A percentile compares a stretch with the other conserved stretches of the same genome.
Conservation (phyloP, 1,284 basidiomycete genomes). For the Grifola frondosa region DNA sequence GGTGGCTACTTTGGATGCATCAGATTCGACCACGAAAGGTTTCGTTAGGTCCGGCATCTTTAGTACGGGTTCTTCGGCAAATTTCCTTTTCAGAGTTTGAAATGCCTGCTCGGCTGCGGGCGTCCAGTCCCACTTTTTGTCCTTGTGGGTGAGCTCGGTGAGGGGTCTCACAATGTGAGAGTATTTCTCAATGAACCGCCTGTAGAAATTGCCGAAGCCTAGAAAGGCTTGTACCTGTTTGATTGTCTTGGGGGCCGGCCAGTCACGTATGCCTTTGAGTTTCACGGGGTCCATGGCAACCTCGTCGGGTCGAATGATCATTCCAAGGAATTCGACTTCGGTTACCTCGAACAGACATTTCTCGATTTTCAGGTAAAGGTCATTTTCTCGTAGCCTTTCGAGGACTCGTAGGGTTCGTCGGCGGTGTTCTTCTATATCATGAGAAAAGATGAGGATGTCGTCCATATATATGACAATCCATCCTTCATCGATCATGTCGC, state of each 20-base stretch:
- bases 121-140: constrained; percentile 23
- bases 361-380: constrained; percentile 31
- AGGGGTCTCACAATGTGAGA: constrained; percentile 32
- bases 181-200: constrained; percentile 40
- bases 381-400: neutral
- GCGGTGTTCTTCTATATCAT: neutral
- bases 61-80: constrained; percentile 27
- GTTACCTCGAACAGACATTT: constrained; percentile 37
- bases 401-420: neutral
- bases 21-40: constrained; percentile 21
- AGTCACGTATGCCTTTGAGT: constrained; percentile 33
- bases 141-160: constrained; percentile 26
- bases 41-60: constrained; percentile 12
- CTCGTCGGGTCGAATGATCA: constrained; percentile 28
- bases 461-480: constrained; percentile 1
- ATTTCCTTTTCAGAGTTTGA: constrained; percentile 23
- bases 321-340: constrained; percentile 34
- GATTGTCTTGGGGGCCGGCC: constrained; percentile 34
- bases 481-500: neutral
- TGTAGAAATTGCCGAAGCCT: constrained; percentile 45
- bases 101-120: constrained; percentile 28
- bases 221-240: constrained; percentile 37
- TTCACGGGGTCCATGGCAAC: constrained; percentile 40
- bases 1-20: constrained; percentile 18
- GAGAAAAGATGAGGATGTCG: constrained; percentile 6